A percentile compares a stretch with the other conserved stretches of the same genome.
These are phyloP conservation scores for Panicum hallii DNA, from an alignment of 202 grass and related monocot species.

Conservation along the genomic window DNA sequence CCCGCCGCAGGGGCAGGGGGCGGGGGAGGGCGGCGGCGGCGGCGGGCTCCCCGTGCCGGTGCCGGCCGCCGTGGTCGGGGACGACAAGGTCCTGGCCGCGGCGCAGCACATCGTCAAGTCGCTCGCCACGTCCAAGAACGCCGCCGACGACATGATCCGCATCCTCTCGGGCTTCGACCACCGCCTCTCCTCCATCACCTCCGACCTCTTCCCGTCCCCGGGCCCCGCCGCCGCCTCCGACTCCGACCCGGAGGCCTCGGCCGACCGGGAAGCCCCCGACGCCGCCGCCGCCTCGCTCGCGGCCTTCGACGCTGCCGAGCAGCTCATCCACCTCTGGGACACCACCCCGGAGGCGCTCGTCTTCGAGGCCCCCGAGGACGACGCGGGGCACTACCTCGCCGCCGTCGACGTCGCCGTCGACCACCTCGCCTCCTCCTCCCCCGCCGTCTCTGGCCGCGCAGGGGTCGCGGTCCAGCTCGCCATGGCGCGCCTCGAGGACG, in stretches of 20 bases:
- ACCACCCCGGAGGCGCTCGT: slow-evolving; percentile 70
- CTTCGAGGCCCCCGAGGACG: slow-evolving; percentile 70
- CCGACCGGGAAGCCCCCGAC: background rate
- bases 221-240: slow-evolving; percentile 13
- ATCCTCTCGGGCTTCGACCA: slow-evolving; percentile 90
- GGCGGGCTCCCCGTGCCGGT: slow-evolving; percentile 40
- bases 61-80: slow-evolving; percentile 47
- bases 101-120: slow-evolving; percentile 99
- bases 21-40: background rate
- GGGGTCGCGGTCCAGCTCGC: slow-evolving; percentile 77
- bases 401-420: slow-evolving; percentile 73
- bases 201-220: slow-evolving; percentile 51
- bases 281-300: background rate
- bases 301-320: slow-evolving; percentile 67
- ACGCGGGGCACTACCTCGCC: slow-evolving; percentile 62
- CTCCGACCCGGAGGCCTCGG: background rate
- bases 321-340: slow-evolving; percentile 80
- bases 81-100: slow-evolving; percentile 91
- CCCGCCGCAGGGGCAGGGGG: background rate
- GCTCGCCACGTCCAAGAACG: slow-evolving; percentile 97
- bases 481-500: slow-evolving; percentile 92
- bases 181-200: slow-evolving; percentile 65
- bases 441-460: slow-evolving; percentile 40
- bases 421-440: background rate
- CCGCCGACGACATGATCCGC: slow-evolving; percentile 97